Evolutionary conservation across 306 rosid species (phyloP), one percentile per base, ranked within the genome.

Genomic region (Sesbania bispinosa): DNA sequence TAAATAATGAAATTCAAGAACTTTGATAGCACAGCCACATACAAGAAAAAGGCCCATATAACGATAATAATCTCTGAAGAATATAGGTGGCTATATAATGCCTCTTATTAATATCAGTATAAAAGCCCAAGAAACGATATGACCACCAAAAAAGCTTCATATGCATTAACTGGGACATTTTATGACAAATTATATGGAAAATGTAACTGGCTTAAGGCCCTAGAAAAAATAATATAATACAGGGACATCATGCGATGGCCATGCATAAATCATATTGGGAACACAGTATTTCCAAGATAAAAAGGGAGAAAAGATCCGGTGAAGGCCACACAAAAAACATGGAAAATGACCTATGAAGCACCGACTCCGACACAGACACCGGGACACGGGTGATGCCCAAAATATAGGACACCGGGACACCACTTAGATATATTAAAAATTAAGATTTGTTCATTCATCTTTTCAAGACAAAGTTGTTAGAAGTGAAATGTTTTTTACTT

Each of bases 251-350:
- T 29, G 33, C 13, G 18, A 42, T 29, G 62, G 11, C 20, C 69
- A 48, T 35, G 61, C 3, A 73, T 61, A 73, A 48, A 48, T 39
- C 78, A 73, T 50, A 48, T 48, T 35, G 5, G 11, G 42, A 74
- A 62, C 29, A 74, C 13, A 15, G 13, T 46, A 26, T 62, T 50
- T 51, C 8, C 0, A 15, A 47, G 23, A 63, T 5, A 53, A 66
- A 30, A 20, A 7, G 15, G 41, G 13, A 7, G 30, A 27, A 41
- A 54, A 24, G 71, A 8, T 73, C 35, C 10, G 13, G 24, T 32
- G 3, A 60, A 32, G 20, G n/a, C 30, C 24, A 62, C 53, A 3
- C 4, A 0, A 48, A 33, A 32, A n/a, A 72, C 9, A 41, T 2
- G 5, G 14, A 43, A 41, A 24, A 13, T 10, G 51, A 21, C 6